phyloP scores from a whole-genome alignment of 345 rosid genomes.

The Carallia pectinifolia region DNA sequence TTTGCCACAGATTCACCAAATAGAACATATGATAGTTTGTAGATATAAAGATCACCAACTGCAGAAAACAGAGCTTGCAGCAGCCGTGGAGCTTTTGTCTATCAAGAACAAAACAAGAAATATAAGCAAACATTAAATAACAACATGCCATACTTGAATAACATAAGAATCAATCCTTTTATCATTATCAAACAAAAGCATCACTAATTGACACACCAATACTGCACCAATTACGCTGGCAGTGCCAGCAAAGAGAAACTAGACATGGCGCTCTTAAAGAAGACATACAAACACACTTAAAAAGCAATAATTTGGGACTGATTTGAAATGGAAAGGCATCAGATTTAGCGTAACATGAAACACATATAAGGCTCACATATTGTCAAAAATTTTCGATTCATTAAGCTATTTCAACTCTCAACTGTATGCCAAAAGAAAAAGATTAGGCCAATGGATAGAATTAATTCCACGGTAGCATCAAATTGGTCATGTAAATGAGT shows the following conservation, averaged over 20 bases:
- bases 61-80: slow-evolving; percentile 84
- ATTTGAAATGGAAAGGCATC: background rate
- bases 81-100: slow-evolving; percentile 74
- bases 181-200: slow-evolving; percentile 8
- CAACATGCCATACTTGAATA: background rate
- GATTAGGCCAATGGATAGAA: background rate
- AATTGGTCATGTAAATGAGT: slow-evolving; percentile 4
- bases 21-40: slow-evolving; percentile 57
- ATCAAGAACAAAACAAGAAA: slow-evolving; percentile 18
- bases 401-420: no score
- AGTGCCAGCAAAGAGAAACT: background rate
- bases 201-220: background rate
- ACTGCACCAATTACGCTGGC: background rate
- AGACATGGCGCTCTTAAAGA: background rate
- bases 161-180: background rate
- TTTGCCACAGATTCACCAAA: slow-evolving; percentile 57
- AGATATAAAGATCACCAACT: slow-evolving; percentile 77
- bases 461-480: background rate
- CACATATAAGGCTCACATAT: background rate
- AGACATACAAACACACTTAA: background rate
- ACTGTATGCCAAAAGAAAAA: background rate
- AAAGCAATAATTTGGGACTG: background rate
- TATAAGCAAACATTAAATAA: background rate
- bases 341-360: no score
- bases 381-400: background rate